A percentile compares a stretch with the other conserved stretches of the same genome.
Evolutionary conservation across 2,329 filamentous ascomycete species (phyloP).

Genomic region (Tolypocladium tundrense): DNA sequence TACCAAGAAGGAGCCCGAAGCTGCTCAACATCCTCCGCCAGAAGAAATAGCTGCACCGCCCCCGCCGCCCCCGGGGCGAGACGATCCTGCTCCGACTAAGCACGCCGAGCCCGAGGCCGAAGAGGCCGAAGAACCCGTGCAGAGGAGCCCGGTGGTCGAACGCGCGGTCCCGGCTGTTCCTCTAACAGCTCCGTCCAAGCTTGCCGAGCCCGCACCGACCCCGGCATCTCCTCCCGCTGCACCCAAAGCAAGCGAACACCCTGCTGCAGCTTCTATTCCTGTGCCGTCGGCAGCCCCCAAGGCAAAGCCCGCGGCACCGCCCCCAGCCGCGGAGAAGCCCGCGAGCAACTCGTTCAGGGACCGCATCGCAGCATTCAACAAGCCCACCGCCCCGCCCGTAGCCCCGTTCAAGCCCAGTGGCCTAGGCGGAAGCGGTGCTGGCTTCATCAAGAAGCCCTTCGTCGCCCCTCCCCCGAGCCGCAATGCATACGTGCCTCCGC

Average conservation of each 20-base stretch:
- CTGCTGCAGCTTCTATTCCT: constrained; percentile 17
- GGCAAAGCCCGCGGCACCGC: constrained; percentile 43
- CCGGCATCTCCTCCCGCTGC: constrained; percentile 10
- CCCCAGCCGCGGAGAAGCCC: constrained; percentile 66
- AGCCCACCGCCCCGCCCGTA: constrained; percentile 70
- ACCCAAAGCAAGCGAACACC: constrained; percentile 29
- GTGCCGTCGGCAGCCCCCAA: constrained; percentile 17
- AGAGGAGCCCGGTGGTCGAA: constrained; percentile 22
- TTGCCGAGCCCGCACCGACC: constrained; percentile 15
- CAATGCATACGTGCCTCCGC: constrained; percentile 77
- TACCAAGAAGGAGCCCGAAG: constrained; percentile 46
- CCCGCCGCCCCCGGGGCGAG: constrained; percentile 20
- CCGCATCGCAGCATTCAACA: constrained; percentile 96
- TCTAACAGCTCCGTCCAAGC: constrained; percentile 16
- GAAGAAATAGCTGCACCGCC: constrained; percentile 23
- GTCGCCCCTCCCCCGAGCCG: constrained; percentile 90
- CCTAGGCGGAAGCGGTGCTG: constrained; percentile 42
- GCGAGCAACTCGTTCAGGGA: constrained; percentile 74
- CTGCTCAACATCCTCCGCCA: constrained; percentile 24
- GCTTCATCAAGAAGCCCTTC: constrained; percentile 93
- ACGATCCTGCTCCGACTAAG: constrained; percentile 15
- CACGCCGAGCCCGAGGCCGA: constrained; percentile 24
- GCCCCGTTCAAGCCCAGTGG: constrained; percentile 80
- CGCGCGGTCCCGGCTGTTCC: constrained; percentile 20
- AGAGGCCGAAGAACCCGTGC: constrained; percentile 19